These are phyloP conservation scores for Backusella luteola DNA, from an alignment of 192 early-diverging fungal genomes.

Conservation along the genomic window DNA sequence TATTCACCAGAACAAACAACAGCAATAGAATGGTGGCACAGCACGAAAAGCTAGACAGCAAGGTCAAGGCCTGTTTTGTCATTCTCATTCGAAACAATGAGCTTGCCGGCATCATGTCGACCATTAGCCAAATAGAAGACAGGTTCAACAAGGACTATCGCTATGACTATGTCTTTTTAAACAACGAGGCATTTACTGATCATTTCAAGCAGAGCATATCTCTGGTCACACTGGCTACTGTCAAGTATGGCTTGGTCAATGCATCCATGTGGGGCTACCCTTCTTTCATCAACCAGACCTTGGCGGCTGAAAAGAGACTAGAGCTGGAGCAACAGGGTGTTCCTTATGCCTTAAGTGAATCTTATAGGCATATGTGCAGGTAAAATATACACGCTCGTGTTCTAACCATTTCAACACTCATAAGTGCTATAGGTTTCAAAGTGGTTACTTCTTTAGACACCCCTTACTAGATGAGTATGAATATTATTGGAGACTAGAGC, in stretches of 20 bases:
- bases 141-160: slow-evolving; percentile 74
- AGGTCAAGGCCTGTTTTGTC: slow-evolving; percentile 31
- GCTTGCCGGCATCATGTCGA: slow-evolving; percentile 48
- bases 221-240: slow-evolving; percentile 52
- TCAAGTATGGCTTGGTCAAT: slow-evolving; percentile 53
- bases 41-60: background rate
- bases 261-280: slow-evolving; percentile 77
- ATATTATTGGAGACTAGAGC: slow-evolving; percentile 89
- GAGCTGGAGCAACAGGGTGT: slow-evolving; percentile 51
- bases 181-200: slow-evolving; percentile 69
- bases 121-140: slow-evolving; percentile 72
- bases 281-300: slow-evolving; percentile 65
- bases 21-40: background rate
- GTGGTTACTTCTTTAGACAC: slow-evolving; percentile 77
- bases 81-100: slow-evolving; percentile 78
- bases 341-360: slow-evolving; percentile 62
- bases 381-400: no score
- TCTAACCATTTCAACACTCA: no score
- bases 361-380: slow-evolving; percentile 74
- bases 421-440: slow-evolving; percentile 48
- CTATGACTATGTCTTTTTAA: slow-evolving; percentile 90
- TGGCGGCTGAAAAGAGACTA: slow-evolving; percentile 49
- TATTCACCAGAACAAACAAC: background rate
- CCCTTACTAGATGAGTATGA: slow-evolving; percentile 66
- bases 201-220: slow-evolving; percentile 59